phyloP scores from a whole-genome alignment of 23 red algal species.

The Gracilaria gracilis region DNA sequence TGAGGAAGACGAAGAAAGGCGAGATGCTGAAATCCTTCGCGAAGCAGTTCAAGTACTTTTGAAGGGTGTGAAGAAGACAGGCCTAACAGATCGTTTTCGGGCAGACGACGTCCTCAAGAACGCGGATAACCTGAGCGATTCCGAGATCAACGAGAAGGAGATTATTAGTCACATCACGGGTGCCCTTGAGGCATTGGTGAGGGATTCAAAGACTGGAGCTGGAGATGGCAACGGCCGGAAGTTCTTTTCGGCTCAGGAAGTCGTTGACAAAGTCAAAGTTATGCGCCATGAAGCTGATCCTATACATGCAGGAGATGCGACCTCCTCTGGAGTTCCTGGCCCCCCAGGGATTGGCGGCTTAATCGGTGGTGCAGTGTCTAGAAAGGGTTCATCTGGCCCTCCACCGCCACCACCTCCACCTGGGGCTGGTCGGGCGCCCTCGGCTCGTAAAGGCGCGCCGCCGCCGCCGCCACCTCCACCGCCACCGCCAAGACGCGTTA shows the following conservation, averaged over 20 bases:
- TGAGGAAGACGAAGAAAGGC: constrained; percentile 24
- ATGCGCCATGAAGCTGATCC: constrained; percentile 62
- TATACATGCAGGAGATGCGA: neutral
- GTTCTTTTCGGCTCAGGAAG: constrained; percentile 58
- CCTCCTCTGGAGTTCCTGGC: neutral
- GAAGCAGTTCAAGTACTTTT: constrained; percentile 67
- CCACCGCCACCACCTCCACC: constrained; percentile 42
- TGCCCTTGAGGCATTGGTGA: constrained; percentile 48
- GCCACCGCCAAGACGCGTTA: constrained; percentile 28
- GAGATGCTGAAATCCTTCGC: constrained; percentile 47
- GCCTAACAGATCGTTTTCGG: constrained; percentile 48
- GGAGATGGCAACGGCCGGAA: constrained; percentile 45
- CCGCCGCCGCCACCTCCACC: constrained; percentile 70
- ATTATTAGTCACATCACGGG: constrained; percentile 64
- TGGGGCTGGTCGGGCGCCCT: neutral
- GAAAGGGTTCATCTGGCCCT: constrained; percentile 15
- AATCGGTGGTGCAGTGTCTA: neutral
- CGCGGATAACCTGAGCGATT: neutral
- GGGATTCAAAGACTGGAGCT: constrained; percentile 31
- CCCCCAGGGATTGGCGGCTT: neutral
- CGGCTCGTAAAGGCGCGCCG: constrained; percentile 4
- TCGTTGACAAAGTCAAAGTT: constrained; percentile 75
- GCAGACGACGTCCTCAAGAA: constrained; percentile 57
- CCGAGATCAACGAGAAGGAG: constrained; percentile 18
- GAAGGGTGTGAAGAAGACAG: constrained; percentile 57